These are phyloP conservation scores for Cyberlindnera euphorbiiphila DNA, from an alignment of 805 yeast genomes.

Conservation along the genomic window DNA sequence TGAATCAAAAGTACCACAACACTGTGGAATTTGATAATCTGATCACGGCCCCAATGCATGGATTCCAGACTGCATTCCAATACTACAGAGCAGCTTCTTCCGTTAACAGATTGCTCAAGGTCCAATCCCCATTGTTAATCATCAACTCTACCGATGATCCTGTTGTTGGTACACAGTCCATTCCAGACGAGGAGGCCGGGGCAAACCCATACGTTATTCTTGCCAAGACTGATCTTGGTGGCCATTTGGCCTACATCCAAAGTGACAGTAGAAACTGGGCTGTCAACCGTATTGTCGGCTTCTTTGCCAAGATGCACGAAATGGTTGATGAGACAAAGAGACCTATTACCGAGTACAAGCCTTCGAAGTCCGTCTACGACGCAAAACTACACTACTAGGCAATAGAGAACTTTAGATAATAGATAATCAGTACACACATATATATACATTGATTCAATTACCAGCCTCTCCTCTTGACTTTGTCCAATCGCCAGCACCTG, in stretches of 20 bases:
- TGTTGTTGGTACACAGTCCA: slow-evolving; percentile 45
- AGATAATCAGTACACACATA: not conserved
- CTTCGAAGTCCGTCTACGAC: slow-evolving; percentile 17
- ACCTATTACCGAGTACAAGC: slow-evolving; percentile 18
- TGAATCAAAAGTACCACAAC: slow-evolving; percentile 33
- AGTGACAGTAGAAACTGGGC: slow-evolving; percentile 46
- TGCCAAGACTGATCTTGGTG: slow-evolving; percentile 62
- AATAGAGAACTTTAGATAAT: not conserved
- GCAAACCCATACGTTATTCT: slow-evolving; percentile 57
- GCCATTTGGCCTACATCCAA: slow-evolving; percentile 58
- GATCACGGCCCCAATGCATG: slow-evolving; percentile 59
- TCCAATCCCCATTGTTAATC: slow-evolving; percentile 60
- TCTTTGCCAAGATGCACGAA: slow-evolving; percentile 37
- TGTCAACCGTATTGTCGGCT: slow-evolving; percentile 37
- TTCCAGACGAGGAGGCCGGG: slow-evolving; percentile 47
- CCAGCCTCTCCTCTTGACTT: slow-evolving; percentile 77
- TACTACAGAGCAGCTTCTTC: slow-evolving; percentile 69
- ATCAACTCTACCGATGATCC: slow-evolving; percentile 68
- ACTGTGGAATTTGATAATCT: slow-evolving; percentile 56
- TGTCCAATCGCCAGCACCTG: slow-evolving; percentile 79
- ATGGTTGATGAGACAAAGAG: slow-evolving; percentile 25
- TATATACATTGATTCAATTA: not conserved
- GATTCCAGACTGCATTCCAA: slow-evolving; percentile 56
- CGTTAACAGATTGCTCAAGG: slow-evolving; percentile 46
- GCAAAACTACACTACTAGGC: slow-evolving; percentile 16